Conservation (phyloP, 768 basidiomycete genomes). For the Arthromyces matolae region DNA sequence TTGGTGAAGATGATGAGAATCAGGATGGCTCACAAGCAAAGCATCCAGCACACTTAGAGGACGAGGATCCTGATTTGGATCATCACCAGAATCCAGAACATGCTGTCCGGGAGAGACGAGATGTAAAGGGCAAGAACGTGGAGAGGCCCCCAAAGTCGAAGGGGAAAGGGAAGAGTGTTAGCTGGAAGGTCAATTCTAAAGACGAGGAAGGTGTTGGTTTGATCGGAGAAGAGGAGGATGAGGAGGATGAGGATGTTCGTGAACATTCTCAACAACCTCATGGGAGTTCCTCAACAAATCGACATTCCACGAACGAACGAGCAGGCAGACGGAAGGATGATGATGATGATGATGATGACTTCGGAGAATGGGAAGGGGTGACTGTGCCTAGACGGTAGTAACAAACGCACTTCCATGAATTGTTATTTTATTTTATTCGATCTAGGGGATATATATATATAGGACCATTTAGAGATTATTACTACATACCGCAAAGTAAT, state of each 20-base stretch:
- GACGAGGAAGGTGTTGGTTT: conserved; percentile 43
- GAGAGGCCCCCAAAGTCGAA: conserved; percentile 6
- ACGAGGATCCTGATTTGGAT: conserved; percentile 42
- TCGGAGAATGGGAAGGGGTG: conserved; percentile 17
- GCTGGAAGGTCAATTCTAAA: conserved; percentile 12
- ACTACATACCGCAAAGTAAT: no score
- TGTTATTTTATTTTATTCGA: no score
- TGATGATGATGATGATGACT: conserved; percentile 14
- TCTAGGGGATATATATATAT: no score
- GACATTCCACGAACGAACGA: neutral
- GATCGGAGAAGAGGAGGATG: conserved; percentile 33
- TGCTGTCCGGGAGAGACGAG: conserved; percentile 16
- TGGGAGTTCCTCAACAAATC: conserved; percentile 7
- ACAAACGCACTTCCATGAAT: no score
- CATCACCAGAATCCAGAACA: conserved; percentile 39
- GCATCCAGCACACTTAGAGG: conserved; percentile 23
- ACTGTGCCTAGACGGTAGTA: conserved; percentile 7
- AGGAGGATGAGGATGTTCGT: conserved; percentile 27
- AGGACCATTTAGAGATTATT: no score
- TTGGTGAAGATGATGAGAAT: conserved; percentile 70
- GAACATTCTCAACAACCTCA: no score
- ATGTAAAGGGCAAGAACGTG: neutral
- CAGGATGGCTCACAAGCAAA: conserved; percentile 31
- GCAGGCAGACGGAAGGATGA: neutral
- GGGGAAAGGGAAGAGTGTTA: conserved; percentile 9